These are phyloP conservation scores for Termitomyces sp. DNA, from an alignment of 768 basidiomycete species.

Conservation along the genomic window DNA sequence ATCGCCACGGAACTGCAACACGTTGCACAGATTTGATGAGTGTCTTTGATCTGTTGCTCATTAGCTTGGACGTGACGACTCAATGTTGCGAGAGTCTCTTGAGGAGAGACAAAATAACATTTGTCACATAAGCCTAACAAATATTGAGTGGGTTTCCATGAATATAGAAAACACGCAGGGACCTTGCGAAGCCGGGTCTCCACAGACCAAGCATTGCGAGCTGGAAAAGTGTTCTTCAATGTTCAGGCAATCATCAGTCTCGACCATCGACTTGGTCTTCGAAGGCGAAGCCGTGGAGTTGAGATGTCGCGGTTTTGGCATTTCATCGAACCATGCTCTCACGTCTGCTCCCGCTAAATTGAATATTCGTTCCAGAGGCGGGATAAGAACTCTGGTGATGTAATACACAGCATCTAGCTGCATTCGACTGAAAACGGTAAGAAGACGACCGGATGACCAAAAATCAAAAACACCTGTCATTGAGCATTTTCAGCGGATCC, in stretches of 20 bases:
- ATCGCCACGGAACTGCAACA: slow-evolving; percentile 53
- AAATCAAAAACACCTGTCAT: slow-evolving; percentile 45
- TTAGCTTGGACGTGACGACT: slow-evolving; percentile 46
- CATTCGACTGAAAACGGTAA: slow-evolving; percentile 39
- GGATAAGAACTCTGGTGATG: slow-evolving; percentile 81
- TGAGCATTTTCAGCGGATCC: slow-evolving; percentile 65
- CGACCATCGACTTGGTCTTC: slow-evolving; percentile 16
- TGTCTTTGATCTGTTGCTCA: slow-evolving; percentile 47
- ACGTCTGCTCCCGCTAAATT: slow-evolving; percentile 89
- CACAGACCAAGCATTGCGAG: slow-evolving; percentile 68
- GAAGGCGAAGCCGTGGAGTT: slow-evolving; percentile 29
- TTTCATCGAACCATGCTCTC: slow-evolving; percentile 78
- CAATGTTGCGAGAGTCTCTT: slow-evolving; percentile 53
- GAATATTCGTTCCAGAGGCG: slow-evolving; percentile 87
- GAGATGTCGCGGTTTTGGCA: slow-evolving; percentile 52
- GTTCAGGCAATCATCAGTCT: slow-evolving; percentile 35
- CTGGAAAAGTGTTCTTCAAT: slow-evolving; percentile 76
- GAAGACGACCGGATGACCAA: background rate
- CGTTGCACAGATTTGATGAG: slow-evolving; percentile 66
- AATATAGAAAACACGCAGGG: background rate
- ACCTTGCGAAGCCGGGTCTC: slow-evolving; percentile 50
- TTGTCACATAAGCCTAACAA: slow-evolving; percentile 55
- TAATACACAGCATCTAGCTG: slow-evolving; percentile 89
- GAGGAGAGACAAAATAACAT: slow-evolving; percentile 44
- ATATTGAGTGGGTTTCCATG: background rate